Conservation (phyloP, 2,329 filamentous ascomycete genomes). For the Aspergillus persii region DNA sequence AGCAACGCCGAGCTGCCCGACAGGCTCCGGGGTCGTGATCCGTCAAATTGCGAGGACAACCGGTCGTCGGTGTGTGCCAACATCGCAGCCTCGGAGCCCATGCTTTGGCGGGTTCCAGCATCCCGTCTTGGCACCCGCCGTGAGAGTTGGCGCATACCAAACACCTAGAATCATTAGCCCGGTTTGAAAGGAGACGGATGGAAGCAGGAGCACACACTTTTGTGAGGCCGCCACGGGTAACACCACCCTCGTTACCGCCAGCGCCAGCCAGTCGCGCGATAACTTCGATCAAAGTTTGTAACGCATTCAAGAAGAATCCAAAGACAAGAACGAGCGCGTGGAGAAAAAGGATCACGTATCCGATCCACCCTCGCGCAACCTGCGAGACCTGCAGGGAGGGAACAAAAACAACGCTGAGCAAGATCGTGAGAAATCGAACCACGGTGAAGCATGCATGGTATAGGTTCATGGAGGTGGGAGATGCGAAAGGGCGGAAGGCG, state of each 20-base stretch:
- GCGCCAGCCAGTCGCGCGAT: slow-evolving; percentile 77
- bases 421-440: slow-evolving; percentile 71
- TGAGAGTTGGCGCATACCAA: slow-evolving; percentile 85
- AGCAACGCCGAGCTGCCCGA: slow-evolving; percentile 63
- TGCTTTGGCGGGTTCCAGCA: slow-evolving; percentile 70
- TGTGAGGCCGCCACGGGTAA: slow-evolving; percentile 75
- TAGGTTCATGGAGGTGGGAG: slow-evolving; percentile 93
- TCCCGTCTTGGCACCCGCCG: slow-evolving; percentile 65
- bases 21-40: slow-evolving; percentile 56
- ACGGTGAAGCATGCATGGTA: slow-evolving; percentile 84
- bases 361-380: slow-evolving; percentile 86
- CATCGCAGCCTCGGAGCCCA: slow-evolving; percentile 80
- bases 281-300: slow-evolving; percentile 89
- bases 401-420: slow-evolving; percentile 79
- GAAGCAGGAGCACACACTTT: slow-evolving; percentile 52
- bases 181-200: background rate
- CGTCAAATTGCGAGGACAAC: slow-evolving; percentile 57
- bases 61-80: slow-evolving; percentile 66
- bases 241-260: slow-evolving; percentile 69
- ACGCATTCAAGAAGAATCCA: slow-evolving; percentile 87
- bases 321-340: slow-evolving; percentile 84
- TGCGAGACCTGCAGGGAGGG: slow-evolving; percentile 77
- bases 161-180: slow-evolving; percentile 51
- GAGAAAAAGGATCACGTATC: slow-evolving; percentile 82
- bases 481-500: slow-evolving; percentile 85